phyloP scores from a whole-genome alignment of 192 early-diverging fungal species.

The Funneliformis mosseae region DNA sequence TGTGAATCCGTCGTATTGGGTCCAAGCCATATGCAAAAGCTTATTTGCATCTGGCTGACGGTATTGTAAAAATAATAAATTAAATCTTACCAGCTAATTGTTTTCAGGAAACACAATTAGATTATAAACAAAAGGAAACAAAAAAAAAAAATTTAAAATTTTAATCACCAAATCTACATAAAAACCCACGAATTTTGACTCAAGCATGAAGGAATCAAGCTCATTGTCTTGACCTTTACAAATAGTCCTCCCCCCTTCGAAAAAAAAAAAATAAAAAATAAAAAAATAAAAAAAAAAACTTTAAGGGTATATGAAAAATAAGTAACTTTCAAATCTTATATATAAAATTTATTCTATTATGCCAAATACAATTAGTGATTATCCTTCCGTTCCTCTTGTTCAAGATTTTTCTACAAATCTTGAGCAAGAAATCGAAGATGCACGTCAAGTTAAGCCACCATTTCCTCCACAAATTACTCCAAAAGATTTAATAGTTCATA shows the following conservation, averaged over 20 bases:
- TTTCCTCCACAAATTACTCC: constrained; percentile 1
- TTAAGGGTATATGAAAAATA: background rate
- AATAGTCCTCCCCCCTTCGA: background rate
- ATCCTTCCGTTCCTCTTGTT: background rate
- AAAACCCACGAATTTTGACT: background rate
- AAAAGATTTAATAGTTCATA: constrained; percentile 2
- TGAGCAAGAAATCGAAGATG: background rate
- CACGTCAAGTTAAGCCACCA: background rate
- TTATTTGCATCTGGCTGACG: background rate
- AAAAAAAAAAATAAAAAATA: background rate
- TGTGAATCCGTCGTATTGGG: background rate
- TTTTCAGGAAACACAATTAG: background rate
- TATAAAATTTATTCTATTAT: background rate
- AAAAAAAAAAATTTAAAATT: too few species aligned
- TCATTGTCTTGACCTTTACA: background rate
- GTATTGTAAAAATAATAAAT: background rate
- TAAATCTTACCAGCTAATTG: background rate
- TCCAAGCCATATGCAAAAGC: background rate
- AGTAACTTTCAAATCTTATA: background rate
- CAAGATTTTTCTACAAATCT: background rate
- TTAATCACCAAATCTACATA: background rate
- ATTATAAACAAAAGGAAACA: background rate
- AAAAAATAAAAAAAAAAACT: too few species aligned
- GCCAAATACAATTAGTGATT: background rate
- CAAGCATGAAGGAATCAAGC: background rate